Percentiles rank a stretch among this genome's conserved stretches.
These are phyloP conservation scores for Ceratopteris richardii DNA, from an alignment of 75 land plant species.

Conservation along the genomic window DNA sequence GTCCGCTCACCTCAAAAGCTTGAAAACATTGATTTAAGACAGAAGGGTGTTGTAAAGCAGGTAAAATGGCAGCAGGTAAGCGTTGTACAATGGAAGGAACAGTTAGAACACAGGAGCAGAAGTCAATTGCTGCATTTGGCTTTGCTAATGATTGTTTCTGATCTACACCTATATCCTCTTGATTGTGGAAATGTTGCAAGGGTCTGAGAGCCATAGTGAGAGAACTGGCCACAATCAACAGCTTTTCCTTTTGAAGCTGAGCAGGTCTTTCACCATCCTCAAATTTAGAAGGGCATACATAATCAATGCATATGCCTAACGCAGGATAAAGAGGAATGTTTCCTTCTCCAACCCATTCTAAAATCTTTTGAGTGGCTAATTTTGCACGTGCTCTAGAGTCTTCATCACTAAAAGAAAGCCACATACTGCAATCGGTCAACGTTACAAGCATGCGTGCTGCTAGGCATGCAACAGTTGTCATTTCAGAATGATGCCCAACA, in stretches of 20 bases:
- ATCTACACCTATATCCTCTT: background rate
- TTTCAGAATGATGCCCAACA: slow-evolving; percentile 6
- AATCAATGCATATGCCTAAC: slow-evolving; percentile 30
- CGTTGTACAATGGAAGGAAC: slow-evolving; percentile 59
- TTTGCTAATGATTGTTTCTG: background rate
- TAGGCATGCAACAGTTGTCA: slow-evolving; percentile 22
- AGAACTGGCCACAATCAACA: slow-evolving; percentile 63
- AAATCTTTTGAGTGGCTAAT: slow-evolving; percentile 25
- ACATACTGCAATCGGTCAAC: slow-evolving; percentile 58
- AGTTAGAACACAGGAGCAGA: slow-evolving; percentile 48
- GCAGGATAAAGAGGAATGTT: slow-evolving; percentile 46
- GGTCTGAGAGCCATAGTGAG: slow-evolving; percentile 73
- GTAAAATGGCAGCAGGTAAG: slow-evolving; percentile 52
- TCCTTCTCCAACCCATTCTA: slow-evolving; percentile 35
- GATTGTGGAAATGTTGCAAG: slow-evolving; percentile 18
- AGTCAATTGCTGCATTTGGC: slow-evolving; percentile 37
- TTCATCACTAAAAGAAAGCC: slow-evolving; percentile 34
- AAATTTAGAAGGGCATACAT: slow-evolving; percentile 5
- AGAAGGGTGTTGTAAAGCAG: slow-evolving; percentile 61
- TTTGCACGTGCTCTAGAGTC: slow-evolving; percentile 21
- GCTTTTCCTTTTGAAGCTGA: slow-evolving; percentile 31
- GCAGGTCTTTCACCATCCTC: slow-evolving; percentile 10
- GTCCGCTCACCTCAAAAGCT: slow-evolving; percentile 45
- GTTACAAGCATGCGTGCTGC: slow-evolving; percentile 60
- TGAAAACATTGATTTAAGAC: slow-evolving; percentile 49